Evolutionary conservation across 306 rosid genomes (phyloP).

Genomic region (Cicer cuneatum): DNA sequence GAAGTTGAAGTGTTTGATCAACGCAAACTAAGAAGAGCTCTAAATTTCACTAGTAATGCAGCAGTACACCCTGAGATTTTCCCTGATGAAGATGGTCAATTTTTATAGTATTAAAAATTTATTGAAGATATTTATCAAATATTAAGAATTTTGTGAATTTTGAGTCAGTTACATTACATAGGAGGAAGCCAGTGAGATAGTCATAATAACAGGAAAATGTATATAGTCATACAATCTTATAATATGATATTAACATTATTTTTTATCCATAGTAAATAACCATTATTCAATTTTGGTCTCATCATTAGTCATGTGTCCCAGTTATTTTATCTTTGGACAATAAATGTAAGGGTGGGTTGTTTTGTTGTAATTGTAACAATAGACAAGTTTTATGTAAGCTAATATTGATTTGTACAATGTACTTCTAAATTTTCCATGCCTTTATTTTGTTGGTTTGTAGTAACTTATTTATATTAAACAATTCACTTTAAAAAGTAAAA

Average conservation of each 20-base stretch:
- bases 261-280: slow-evolving; percentile 14
- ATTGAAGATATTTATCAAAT: not conserved
- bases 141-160: slow-evolving; percentile 33
- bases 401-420: slow-evolving; percentile 22
- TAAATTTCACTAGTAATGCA: slow-evolving; percentile 63
- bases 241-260: slow-evolving; percentile 25
- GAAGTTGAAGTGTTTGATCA: slow-evolving; percentile 91
- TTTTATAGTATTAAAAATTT: slow-evolving; percentile 18
- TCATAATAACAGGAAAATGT: slow-evolving; percentile 48
- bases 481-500: too few relatives aligned
- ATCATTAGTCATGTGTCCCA: slow-evolving; percentile 33
- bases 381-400: slow-evolving; percentile 26
- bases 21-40: slow-evolving; percentile 76
- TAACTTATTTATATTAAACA: too few relatives aligned
- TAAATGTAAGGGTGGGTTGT: slow-evolving; percentile 31
- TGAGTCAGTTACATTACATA: slow-evolving; percentile 24
- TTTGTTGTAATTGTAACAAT: slow-evolving; percentile 38
- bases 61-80: slow-evolving; percentile 72
- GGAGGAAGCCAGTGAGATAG: slow-evolving; percentile 36
- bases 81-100: slow-evolving; percentile 56
- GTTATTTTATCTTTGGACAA: slow-evolving; percentile 30
- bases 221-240: slow-evolving; percentile 39
- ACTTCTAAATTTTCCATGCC: not conserved
- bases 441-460: not conserved
- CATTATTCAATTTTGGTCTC: slow-evolving; percentile 44